Evolutionary conservation across 371 early-diverging fungal species (phyloP), one percentile per base, ranked within the genome.

Genomic region (Lichtheimia corymbifera): DNA sequence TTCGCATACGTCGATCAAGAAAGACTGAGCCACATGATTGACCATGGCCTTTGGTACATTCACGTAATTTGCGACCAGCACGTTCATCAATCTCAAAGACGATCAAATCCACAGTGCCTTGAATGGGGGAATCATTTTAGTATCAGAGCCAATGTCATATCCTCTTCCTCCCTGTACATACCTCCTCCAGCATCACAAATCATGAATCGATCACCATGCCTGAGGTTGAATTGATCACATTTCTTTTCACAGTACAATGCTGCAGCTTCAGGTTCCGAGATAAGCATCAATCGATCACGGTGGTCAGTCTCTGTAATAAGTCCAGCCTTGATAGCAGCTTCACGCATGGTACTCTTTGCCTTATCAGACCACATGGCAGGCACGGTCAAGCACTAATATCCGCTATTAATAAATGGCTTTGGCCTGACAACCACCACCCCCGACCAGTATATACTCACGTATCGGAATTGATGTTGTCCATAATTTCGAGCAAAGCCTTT

Each of bases 21-120:
- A 82, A 84, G 4, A 81, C 80, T 4, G 79, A 76, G n/a, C 84
- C 84, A 54, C 83, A 82, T 14, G 78, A 74, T 15, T 74, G 79
- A 35, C 84, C 83, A 41, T 84, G 83, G 5, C 84, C 84, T 60
- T 76, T 77, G 44, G 84, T 84, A 45, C 77, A 76, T 59, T 84
- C 84, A 24, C 72, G 71, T 18, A 84, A 64, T 6, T 68, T 76
- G 41, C 79, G 64, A 14, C 65, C 74, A 43, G 27, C 30, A 15
- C 61, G 60, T 20, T 65, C 72, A 50, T 72, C 68, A 47, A 72
- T 65, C 52, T 72, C 67, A 51, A 72, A 72, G 6, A 72, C 72
- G 42, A 72, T 72, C 58, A 72, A 61, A 66, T 67, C 72, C 45
- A 72, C 68, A 12, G 72, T 72, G 59, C 69, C 65, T 65, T 65